Evolutionary conservation across 495 filamentous ascomycete genomes (phyloP), one percentile per base, ranked within the genome.

Genomic region (Cryomyces minteri): DNA sequence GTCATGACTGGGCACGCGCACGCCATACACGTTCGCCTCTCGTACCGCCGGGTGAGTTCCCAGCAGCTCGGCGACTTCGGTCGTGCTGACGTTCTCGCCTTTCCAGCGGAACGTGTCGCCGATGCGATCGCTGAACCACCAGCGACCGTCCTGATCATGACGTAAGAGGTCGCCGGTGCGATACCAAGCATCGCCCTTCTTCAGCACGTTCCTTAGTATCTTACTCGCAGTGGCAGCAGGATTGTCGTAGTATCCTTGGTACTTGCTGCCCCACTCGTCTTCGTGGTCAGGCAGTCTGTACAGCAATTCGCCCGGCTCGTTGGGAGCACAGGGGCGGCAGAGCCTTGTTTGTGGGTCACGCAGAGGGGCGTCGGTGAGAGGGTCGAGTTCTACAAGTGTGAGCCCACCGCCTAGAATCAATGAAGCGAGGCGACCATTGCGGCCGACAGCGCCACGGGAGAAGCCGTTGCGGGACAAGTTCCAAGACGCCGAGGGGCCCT

Each of bases 51-150:
- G 76, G 57, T 68, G 81, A 39, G 65, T 56, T 31, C 81, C 80
- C 2, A 88, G 59, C 1, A 73, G 68, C 52, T 82, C 74, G 5
- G 76, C 68, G 0, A 88, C 82, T 58, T 88, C 82, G 31, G 79
- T 77, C 0, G 83, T 88, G 25, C 74, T 77, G 43, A 88, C 82
- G 54, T 88, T 88, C 61, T 87, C 83, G 46, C 73, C 74, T 59
- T 88, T 88, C 82, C 82, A 88, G 4, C 82, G 69, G 62, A 79
- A 88, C 0, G 82, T 88, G 57, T 88, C 83, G 1, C 83, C 83
- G 0, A 87, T 63, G 3, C 57, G 69, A 57, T 90, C 84, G 25
- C 83, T 52, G 59, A 90, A 90, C 57, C 70, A 85, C 82, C 81
- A 86, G 10, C 79, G 65, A 0, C 84, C 84, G 45, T 88, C 82